phyloP scores from a whole-genome alignment of 176 grass and related monocot species.

The Lolium multiflorum region DNA sequence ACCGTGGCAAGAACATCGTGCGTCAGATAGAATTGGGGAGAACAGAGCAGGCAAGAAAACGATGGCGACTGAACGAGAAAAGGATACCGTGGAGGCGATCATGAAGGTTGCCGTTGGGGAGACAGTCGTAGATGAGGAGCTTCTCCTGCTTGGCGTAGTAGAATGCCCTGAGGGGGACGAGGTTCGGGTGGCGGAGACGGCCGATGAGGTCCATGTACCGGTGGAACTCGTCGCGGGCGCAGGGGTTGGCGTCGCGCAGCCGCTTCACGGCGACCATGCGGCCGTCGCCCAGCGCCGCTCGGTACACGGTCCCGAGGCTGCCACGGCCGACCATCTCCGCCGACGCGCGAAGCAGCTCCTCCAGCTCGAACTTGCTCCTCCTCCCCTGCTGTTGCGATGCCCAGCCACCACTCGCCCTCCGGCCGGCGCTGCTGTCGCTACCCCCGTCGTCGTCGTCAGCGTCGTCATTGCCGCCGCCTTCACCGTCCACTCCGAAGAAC shows the following conservation, averaged over 20 bases:
- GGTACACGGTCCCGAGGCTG: slow-evolving; percentile 83
- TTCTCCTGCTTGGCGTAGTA: slow-evolving; percentile 96
- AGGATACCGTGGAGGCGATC: slow-evolving; percentile 62
- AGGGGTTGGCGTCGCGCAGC: slow-evolving; percentile 73
- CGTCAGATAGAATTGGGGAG: background rate
- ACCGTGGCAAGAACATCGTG: background rate
- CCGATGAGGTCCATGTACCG: slow-evolving; percentile 94
- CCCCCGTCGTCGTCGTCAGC: slow-evolving; percentile 36
- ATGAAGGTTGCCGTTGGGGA: slow-evolving; percentile 82
- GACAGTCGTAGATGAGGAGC: slow-evolving; percentile 88
- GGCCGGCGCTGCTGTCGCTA: slow-evolving; percentile 39
- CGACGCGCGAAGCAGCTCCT: slow-evolving; percentile 87
- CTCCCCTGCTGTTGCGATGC: slow-evolving; percentile 35
- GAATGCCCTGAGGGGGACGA: slow-evolving; percentile 74
- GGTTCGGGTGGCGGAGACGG: slow-evolving; percentile 70
- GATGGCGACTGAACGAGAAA: background rate
- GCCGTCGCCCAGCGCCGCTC: slow-evolving; percentile 75
- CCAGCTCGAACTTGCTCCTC: slow-evolving; percentile 69
- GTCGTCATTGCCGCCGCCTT: background rate
- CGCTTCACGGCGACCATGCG: slow-evolving; percentile 85
- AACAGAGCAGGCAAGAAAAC: background rate
- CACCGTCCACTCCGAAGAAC: slow-evolving; percentile 68
- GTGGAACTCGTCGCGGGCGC: slow-evolving; percentile 75
- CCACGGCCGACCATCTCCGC: slow-evolving; percentile 87
- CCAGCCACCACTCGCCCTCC: slow-evolving; percentile 18